These are phyloP conservation scores for Mycena haematopus DNA, from an alignment of 768 basidiomycete genomes.

Conservation along the genomic window DNA sequence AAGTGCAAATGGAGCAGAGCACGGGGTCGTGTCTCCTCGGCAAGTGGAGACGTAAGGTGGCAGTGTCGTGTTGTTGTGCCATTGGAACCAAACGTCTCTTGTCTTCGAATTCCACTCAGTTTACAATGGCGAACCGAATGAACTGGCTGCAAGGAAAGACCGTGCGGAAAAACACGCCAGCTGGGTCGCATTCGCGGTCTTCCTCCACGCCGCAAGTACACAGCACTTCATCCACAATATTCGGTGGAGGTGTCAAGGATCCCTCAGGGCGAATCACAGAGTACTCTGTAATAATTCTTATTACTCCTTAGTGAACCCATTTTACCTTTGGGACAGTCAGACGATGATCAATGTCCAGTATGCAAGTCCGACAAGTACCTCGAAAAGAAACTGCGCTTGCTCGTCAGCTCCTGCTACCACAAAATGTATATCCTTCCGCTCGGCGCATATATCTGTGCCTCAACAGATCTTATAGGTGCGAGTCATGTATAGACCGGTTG, in stretches of 20 bases:
- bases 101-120: neutral
- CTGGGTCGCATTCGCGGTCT: constrained; percentile 57
- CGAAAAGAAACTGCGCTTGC: constrained; percentile 90
- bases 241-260: constrained; percentile 88
- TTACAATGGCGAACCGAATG: constrained; percentile 32
- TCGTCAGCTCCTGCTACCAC: constrained; percentile 97
- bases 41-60: neutral
- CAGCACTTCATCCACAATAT: constrained; percentile 75
- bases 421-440: constrained; percentile 74
- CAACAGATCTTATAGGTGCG: constrained; percentile 72
- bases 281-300: constrained; percentile 66
- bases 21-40: too few species aligned
- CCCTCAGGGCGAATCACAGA: constrained; percentile 81
- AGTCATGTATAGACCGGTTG: constrained; percentile 95
- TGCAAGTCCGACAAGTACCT: constrained; percentile 97
- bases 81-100: neutral
- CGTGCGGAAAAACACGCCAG: constrained; percentile 66
- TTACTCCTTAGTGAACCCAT: constrained; percentile 4
- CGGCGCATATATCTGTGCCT: neutral
- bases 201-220: constrained; percentile 71
- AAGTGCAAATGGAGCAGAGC: too few species aligned
- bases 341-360: constrained; percentile 93
- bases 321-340: constrained; percentile 14
- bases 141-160: constrained; percentile 78
- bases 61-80: neutral